These are phyloP conservation scores for Boletus vinaceobasis DNA, from an alignment of 768 basidiomycete genomes.

Conservation along the genomic window DNA sequence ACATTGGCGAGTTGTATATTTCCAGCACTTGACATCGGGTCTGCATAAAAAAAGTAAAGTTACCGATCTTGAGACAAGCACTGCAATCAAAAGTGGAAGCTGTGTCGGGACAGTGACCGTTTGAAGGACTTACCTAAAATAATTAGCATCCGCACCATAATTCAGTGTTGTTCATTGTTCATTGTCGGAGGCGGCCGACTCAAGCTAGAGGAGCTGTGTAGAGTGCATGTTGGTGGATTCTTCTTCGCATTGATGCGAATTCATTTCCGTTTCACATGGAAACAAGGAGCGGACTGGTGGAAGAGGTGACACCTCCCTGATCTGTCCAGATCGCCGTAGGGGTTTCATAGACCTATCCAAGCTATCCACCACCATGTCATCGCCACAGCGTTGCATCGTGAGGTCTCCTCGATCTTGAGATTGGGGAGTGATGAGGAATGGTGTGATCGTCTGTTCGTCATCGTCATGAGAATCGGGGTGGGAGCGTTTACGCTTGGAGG, in stretches of 20 bases:
- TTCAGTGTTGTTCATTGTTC: slow-evolving; percentile 25
- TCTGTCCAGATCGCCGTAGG: slow-evolving; percentile 32
- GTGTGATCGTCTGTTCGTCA: slow-evolving; percentile 16
- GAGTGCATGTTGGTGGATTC: slow-evolving; percentile 17
- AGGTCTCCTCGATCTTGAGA: slow-evolving; percentile 23
- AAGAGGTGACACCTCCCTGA: slow-evolving; percentile 27
- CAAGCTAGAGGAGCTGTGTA: slow-evolving; percentile 16
- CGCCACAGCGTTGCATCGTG: slow-evolving; percentile 23
- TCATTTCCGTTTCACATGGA: slow-evolving; percentile 33
- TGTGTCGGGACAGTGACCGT: slow-evolving; percentile 5
- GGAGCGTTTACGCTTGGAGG: slow-evolving; percentile 36
- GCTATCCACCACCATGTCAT: slow-evolving; percentile 28
- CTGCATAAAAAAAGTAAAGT: slow-evolving; percentile 19
- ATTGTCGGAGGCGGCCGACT: slow-evolving; percentile 21
- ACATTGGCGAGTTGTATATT: slow-evolving; percentile 22
- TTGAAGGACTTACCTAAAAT: slow-evolving; percentile 27
- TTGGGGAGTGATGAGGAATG: slow-evolving; percentile 15
- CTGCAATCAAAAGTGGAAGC: slow-evolving; percentile 21
- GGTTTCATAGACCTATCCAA: slow-evolving; percentile 34
- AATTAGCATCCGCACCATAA: slow-evolving; percentile 12
- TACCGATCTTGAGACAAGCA: slow-evolving; percentile 15
- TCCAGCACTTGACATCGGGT: slow-evolving; percentile 19
- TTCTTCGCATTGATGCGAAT: slow-evolving; percentile 24
- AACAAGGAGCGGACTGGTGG: slow-evolving; percentile 22
- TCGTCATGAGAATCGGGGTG: slow-evolving; percentile 22